A percentile compares a stretch with the other conserved stretches of the same genome.
Conservation (phyloP, 441 rosid genomes). For the Corymbia calophylla region DNA sequence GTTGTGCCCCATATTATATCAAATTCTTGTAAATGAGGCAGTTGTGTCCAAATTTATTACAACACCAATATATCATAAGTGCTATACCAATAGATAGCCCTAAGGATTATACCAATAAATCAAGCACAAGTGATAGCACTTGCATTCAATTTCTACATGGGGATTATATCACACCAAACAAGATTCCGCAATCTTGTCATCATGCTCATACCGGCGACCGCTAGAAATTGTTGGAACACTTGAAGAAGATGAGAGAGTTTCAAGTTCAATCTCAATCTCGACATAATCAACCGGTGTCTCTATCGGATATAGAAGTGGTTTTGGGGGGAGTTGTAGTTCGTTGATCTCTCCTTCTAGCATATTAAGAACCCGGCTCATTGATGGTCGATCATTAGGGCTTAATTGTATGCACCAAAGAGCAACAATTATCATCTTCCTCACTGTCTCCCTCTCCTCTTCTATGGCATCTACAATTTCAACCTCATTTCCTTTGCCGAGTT, state of each 20-base stretch:
- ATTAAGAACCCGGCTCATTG: rapidly evolving
- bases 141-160: neutral
- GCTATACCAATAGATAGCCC: neutral
- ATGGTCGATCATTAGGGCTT: neutral
- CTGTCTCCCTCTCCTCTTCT: neutral
- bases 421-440: rapidly evolving
- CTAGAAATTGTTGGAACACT: neutral
- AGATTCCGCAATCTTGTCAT: neutral
- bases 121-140: neutral
- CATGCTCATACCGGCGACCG: neutral
- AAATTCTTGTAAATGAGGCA: neutral
- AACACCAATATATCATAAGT: neutral
- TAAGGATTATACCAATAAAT: neutral
- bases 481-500: neutral
- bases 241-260: too few relatives aligned
- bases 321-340: neutral
- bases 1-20: neutral
- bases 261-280: rapidly evolving
- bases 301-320: rapidly evolving
- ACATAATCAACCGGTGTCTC: neutral
- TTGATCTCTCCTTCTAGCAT: neutral
- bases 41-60: neutral
- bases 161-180: neutral
- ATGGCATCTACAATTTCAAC: neutral
- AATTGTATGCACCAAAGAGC: neutral